Evolutionary conservation across 257 asterid genomes (phyloP).

Genomic region (Solanum microdontum): DNA sequence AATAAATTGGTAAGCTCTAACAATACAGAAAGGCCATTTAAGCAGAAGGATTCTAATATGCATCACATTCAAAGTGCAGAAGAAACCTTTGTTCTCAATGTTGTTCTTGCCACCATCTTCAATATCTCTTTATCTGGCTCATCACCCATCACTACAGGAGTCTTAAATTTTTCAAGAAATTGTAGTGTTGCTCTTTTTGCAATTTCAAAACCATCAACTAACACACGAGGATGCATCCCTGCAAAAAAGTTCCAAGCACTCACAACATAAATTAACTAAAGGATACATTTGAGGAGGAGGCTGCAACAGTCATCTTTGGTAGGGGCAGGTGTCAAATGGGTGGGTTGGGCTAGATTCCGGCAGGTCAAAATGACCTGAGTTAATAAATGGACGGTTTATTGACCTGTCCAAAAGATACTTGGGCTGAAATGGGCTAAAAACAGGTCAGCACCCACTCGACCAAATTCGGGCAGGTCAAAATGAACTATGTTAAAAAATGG

Average conservation of each 20-base stretch:
- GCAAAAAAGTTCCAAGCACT: slow-evolving; percentile 8
- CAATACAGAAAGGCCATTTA: neutral
- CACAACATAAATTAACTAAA: slow-evolving; percentile 1
- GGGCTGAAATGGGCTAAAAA: neutral
- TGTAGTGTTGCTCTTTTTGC: slow-evolving; percentile 88
- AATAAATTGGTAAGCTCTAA: slow-evolving; percentile 1
- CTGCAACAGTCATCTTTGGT: neutral
- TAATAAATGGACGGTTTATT: neutral
- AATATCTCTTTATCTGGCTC: slow-evolving; percentile 94
- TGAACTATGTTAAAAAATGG: neutral
- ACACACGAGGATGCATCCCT: slow-evolving; percentile 99
- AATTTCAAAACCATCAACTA: slow-evolving; percentile 94
- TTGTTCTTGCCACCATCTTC: slow-evolving; percentile 96
- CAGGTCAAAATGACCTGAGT: neutral
- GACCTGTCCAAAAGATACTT: neutral
- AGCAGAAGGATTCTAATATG: neutral
- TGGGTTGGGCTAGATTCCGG: neutral
- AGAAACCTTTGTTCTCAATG: slow-evolving; percentile 86
- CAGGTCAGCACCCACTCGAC: neutral
- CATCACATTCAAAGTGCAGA: neutral
- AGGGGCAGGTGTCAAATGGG: neutral
- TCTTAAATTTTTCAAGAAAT: slow-evolving; percentile 89
- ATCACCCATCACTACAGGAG: slow-evolving; percentile 82
- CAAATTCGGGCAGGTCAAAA: neutral
- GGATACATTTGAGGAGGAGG: neutral